Evolutionary conservation across 495 filamentous ascomycete genomes (phyloP).

Genomic region (Hyaloscypha hepaticicola): DNA sequence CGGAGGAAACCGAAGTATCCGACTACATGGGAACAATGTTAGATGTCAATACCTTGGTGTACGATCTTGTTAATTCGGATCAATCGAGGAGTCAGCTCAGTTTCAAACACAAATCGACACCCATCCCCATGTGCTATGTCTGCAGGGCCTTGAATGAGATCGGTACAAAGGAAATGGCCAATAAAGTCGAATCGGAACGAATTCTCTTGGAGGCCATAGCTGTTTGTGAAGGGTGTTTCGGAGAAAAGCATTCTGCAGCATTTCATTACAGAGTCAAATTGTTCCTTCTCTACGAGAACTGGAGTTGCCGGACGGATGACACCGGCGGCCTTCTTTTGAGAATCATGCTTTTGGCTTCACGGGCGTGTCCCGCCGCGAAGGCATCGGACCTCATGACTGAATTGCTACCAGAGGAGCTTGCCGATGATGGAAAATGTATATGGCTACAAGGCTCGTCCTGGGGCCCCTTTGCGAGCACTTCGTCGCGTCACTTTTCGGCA

Average conservation of each 20-base stretch:
- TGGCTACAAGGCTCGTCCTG: neutral
- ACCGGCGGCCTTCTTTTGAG: neutral
- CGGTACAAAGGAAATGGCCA: neutral
- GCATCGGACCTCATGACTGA: neutral
- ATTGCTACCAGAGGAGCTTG: neutral
- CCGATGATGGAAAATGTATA: neutral
- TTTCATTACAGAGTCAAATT: neutral
- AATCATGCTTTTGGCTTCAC: neutral
- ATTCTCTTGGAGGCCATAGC: neutral
- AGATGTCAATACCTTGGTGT: constrained; percentile 2
- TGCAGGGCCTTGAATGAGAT: neutral
- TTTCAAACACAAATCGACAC: neutral
- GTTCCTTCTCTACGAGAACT: neutral
- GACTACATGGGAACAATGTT: constrained; percentile 7
- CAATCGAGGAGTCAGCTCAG: neutral
- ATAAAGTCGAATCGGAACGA: neutral
- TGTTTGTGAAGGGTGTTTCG: neutral
- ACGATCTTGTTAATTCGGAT: constrained; percentile 2
- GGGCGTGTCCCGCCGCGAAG: neutral
- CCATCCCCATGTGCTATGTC: neutral
- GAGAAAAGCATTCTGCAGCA: neutral
- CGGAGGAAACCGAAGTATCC: neutral
- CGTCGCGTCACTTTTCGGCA: neutral
- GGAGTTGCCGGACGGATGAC: neutral
- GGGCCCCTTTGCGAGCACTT: neutral